A percentile compares a stretch with the other conserved stretches of the same genome.
phyloP scores from a whole-genome alignment of 352 stramenopile genomes.

The Pilasporangium apinafurcum region DNA sequence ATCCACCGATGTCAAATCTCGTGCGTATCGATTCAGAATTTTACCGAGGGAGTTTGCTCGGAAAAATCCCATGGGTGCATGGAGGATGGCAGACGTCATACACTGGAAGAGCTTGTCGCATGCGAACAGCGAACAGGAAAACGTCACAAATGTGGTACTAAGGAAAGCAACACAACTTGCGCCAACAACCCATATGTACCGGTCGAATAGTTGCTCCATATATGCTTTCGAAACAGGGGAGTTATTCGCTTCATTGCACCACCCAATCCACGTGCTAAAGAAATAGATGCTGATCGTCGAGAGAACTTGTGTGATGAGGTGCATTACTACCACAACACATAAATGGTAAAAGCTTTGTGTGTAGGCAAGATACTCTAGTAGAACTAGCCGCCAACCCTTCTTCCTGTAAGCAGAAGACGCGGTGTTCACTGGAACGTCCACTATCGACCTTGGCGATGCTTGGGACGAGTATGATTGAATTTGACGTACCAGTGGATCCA shows the following conservation, averaged over 20 bases:
- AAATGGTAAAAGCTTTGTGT: constrained; percentile 14
- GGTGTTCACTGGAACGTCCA: too few species aligned
- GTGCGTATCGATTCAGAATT: constrained; percentile 32
- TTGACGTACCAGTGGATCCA: constrained; percentile 14
- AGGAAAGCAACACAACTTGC: constrained; percentile 23
- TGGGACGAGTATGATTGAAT: constrained; percentile 11
- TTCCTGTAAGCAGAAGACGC: constrained; percentile 6
- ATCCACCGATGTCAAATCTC: constrained; percentile 24
- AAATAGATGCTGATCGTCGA: constrained; percentile 24
- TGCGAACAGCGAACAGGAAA: constrained; percentile 22
- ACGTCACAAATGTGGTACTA: constrained; percentile 18
- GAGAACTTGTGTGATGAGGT: constrained; percentile 24
- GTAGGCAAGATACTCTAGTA: constrained; percentile 30
- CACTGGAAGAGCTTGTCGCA: constrained; percentile 26
- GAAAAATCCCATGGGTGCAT: constrained; percentile 36
- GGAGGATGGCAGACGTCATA: constrained; percentile 36
- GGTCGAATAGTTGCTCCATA: constrained; percentile 6
- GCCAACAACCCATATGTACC: constrained; percentile 23
- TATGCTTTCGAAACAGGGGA: background rate
- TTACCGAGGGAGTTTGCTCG: constrained; percentile 35
- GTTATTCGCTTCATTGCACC: constrained; percentile 1
- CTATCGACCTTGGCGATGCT: too few species aligned
- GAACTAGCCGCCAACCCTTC: constrained; percentile 7
- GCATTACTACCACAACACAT: constrained; percentile 17
- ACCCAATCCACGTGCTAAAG: constrained; percentile 30